Base-by-base conservation (phyloP, 768 basidiomycete species). In the Auriculariales sp. region DNA sequence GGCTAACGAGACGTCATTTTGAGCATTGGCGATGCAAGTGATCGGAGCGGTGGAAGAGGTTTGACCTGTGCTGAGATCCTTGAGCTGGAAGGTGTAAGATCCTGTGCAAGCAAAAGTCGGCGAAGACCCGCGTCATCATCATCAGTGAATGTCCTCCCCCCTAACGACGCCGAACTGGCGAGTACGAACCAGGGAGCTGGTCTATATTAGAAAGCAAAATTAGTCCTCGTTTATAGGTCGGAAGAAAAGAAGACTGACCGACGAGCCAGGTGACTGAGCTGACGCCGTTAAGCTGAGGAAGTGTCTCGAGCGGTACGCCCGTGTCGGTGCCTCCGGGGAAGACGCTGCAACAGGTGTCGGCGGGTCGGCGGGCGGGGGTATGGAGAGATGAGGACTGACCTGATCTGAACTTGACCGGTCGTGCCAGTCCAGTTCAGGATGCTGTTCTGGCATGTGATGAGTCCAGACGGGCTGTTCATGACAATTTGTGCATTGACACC, bases 381-480 rank as follows among this genome's bases (percentile, higher is more conserved):
- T 22, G 14, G 52, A 15, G 1, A 22, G 28, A 48, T 17, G 4
- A 28, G 7, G 45, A 47, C 19, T 10, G 54, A 50, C 25, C 25
- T 11, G 33, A 32, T 47, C 42, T 54, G 42, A 19, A 34, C 29
- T 28, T 15, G 35, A 30, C 35, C 34, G n/a, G n/a, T 27, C 24
- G 15, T 47, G 31, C 75, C 77, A n/a, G 29, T 9, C 77, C 78
- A 87, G 27, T 59, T 47, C 42, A 88, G 31, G 12, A 67, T 61
- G 27, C 72, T 61, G 11, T 85, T 79, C 55, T 78, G 61, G 63
- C 85, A 88, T 51, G 73, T 66, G 29, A 73, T 69, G 17, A 66
- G 70, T 32, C 61, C 12, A 59, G 55, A 86, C 84, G 85, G 85
- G 31, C 85, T 89, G 61, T 83, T 79, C 61, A 87, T 68, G 1